A percentile compares a stretch with the other conserved stretches of the same genome.
phyloP scores from a whole-genome alignment of 2,329 filamentous ascomycete genomes.

The Didymella exigua region DNA sequence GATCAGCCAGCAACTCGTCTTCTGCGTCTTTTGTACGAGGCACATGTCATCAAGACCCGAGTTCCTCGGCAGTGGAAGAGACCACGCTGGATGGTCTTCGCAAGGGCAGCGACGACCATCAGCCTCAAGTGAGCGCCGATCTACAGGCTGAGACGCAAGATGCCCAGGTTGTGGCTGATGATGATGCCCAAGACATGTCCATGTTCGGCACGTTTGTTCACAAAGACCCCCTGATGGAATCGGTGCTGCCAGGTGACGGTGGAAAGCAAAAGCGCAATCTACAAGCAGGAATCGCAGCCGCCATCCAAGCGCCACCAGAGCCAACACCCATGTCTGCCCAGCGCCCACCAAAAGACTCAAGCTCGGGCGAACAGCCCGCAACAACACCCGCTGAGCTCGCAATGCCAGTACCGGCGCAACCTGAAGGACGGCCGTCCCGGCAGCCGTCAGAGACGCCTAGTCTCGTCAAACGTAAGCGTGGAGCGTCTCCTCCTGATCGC shows the following conservation, averaged over 20 bases:
- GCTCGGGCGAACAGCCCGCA: slow-evolving; percentile 9
- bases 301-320: slow-evolving; percentile 5
- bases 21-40: slow-evolving; percentile 35
- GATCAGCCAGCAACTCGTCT: slow-evolving; percentile 23
- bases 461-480: slow-evolving; percentile 32
- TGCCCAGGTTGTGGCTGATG: neutral
- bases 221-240: neutral
- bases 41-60: slow-evolving; percentile 27
- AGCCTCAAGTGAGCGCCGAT: neutral
- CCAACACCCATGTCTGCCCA: slow-evolving; percentile 21
- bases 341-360: slow-evolving; percentile 13
- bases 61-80: slow-evolving; percentile 5
- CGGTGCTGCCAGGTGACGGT: neutral
- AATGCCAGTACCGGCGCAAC: neutral
- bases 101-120: neutral
- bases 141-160: neutral
- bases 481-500: slow-evolving; percentile 22
- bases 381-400: neutral
- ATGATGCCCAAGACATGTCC: neutral
- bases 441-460: neutral
- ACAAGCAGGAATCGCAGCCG: neutral
- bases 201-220: neutral
- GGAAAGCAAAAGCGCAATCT: neutral
- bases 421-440: neutral
- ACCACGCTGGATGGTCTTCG: neutral